These are phyloP conservation scores for Ramaria sp. DNA, from an alignment of 768 basidiomycete genomes.

Conservation along the genomic window DNA sequence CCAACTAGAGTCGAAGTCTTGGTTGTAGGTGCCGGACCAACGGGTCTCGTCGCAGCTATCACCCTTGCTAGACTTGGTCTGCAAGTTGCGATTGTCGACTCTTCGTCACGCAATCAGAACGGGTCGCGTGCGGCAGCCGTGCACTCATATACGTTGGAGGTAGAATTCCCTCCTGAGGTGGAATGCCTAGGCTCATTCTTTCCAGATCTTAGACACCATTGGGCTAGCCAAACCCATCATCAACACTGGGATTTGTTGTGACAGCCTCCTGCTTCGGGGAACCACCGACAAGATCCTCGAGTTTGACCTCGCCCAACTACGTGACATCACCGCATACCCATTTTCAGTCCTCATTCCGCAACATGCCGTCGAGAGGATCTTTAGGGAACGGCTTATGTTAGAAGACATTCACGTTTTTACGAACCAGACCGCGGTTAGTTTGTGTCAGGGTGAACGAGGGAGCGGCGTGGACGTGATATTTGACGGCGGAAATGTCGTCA, in stretches of 20 bases:
- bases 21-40: slow-evolving; percentile 41
- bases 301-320: slow-evolving; percentile 25
- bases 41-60: slow-evolving; percentile 36
- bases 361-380: slow-evolving; percentile 30
- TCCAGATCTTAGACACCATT: slow-evolving; percentile 36
- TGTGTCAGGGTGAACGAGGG: slow-evolving; percentile 15
- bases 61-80: slow-evolving; percentile 33
- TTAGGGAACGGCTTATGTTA: slow-evolving; percentile 24
- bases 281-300: slow-evolving; percentile 21
- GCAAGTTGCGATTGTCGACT: slow-evolving; percentile 38
- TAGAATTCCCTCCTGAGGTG: slow-evolving; percentile 8
- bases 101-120: slow-evolving; percentile 20
- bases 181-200: no score
- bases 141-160: slow-evolving; percentile 46
- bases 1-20: slow-evolving; percentile 31
- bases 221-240: slow-evolving; percentile 30
- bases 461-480: slow-evolving; percentile 30
- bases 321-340: slow-evolving; percentile 32
- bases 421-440: slow-evolving; percentile 30
- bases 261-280: slow-evolving; percentile 19
- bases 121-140: slow-evolving; percentile 35
- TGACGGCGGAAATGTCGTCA: slow-evolving; percentile 34
- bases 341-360: slow-evolving; percentile 35
- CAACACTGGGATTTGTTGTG: slow-evolving; percentile 25
- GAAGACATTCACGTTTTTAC: slow-evolving; percentile 24